These are phyloP conservation scores for Gelatoporia subvermispora DNA, from an alignment of 768 basidiomycete species.

Conservation along the genomic window DNA sequence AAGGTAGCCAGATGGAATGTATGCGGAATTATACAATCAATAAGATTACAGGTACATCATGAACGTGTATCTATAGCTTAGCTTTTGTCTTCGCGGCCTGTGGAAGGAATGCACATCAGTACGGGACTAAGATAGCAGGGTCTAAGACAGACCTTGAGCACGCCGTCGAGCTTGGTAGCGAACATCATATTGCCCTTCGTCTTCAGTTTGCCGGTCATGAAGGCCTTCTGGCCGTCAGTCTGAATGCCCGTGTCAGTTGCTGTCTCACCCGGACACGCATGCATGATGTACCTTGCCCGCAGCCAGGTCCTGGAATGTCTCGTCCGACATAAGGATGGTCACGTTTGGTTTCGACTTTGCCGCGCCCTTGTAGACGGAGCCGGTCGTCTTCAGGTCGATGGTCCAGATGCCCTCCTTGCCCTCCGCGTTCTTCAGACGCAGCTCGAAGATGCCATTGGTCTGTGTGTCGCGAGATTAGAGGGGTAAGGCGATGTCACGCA, in stretches of 20 bases:
- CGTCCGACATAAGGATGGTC: conserved; percentile 73
- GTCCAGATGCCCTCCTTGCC: conserved; percentile 81
- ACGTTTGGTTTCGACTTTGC: conserved; percentile 78
- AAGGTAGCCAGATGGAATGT: not conserved
- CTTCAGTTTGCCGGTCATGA: conserved; percentile 94
- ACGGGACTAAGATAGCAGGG: not conserved
- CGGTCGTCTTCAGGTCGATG: conserved; percentile 87
- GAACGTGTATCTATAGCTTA: conserved; percentile 9
- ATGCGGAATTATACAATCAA: not conserved
- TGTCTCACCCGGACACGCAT: not conserved
- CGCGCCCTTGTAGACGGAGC: conserved; percentile 67
- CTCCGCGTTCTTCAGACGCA: conserved; percentile 69
- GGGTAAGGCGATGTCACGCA: not conserved
- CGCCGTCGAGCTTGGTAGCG: conserved; percentile 81
- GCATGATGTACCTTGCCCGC: conserved; percentile 54
- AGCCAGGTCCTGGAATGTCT: conserved; percentile 68
- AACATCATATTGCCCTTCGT: conserved; percentile 92
- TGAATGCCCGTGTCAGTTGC: conserved; percentile 37
- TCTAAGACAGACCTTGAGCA: conserved; percentile 66
- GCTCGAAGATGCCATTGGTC: conserved; percentile 87
- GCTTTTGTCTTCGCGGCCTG: conserved; percentile 19
- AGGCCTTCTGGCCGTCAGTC: conserved; percentile 84
- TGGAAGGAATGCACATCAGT: not conserved
- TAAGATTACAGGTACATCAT: not conserved
- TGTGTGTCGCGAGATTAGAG: conserved; percentile 22